A percentile compares a stretch with the other conserved stretches of the same genome.
Evolutionary conservation across 371 early-diverging fungal genomes (phyloP).

Genomic region (Funneliformis caledonium): DNA sequence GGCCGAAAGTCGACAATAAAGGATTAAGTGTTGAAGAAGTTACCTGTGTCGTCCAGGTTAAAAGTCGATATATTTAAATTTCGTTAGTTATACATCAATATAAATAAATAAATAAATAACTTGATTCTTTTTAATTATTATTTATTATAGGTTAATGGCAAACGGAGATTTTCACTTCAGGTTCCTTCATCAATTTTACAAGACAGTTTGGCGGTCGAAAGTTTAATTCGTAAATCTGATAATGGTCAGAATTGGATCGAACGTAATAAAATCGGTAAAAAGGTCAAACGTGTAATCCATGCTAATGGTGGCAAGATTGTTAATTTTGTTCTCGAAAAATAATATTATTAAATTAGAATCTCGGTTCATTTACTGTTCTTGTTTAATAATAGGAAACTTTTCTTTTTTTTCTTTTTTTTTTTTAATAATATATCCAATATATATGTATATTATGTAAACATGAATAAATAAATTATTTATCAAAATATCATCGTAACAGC

Average conservation of each 20-base stretch:
- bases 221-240: slow-evolving; percentile 52
- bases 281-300: slow-evolving; percentile 68
- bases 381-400: too few species aligned
- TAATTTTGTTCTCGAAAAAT: slow-evolving; percentile 68
- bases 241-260: slow-evolving; percentile 50
- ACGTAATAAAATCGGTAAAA: slow-evolving; percentile 55
- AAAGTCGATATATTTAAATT: background rate
- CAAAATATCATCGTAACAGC: too few species aligned
- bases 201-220: slow-evolving; percentile 51
- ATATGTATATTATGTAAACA: too few species aligned
- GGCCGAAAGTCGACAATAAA: slow-evolving; percentile 66
- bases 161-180: slow-evolving; percentile 70
- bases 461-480: too few species aligned
- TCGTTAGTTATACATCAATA: slow-evolving; percentile 15
- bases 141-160: slow-evolving; percentile 73
- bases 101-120: slow-evolving; percentile 20
- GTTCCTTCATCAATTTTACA: slow-evolving; percentile 53
- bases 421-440: too few species aligned
- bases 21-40: slow-evolving; percentile 59
- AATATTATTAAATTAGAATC: background rate
- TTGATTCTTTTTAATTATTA: background rate
- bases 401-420: background rate
- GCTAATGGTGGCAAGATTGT: slow-evolving; percentile 77
- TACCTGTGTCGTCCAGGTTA: slow-evolving; percentile 64
- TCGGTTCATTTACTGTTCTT: too few species aligned